Conservation (phyloP, 306 rosid species). For the Ammopiptanthus mongolicus region DNA sequence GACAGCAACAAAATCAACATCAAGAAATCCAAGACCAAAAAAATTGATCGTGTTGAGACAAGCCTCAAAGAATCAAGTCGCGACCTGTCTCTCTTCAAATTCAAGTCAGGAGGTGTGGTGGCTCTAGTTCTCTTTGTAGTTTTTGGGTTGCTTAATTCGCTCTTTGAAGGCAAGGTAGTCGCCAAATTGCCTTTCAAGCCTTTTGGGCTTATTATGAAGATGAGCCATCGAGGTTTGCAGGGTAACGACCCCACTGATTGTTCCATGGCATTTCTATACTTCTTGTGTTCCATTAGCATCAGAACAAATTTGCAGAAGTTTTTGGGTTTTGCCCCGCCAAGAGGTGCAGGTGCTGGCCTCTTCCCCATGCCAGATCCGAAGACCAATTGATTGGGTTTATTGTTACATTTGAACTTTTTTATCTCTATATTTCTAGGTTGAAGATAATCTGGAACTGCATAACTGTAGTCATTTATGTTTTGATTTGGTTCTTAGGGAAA, state of each 20-base stretch:
- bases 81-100: conserved; percentile 89
- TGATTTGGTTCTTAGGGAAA: conserved; percentile 23
- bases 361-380: conserved; percentile 98
- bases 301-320: conserved; percentile 94
- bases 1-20: conserved; percentile 54
- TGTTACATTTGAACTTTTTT: neutral
- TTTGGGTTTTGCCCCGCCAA: conserved; percentile 89
- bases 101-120: conserved; percentile 96
- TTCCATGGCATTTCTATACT: conserved; percentile 93
- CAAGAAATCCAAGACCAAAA: conserved; percentile 89
- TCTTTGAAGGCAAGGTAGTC: conserved; percentile 86
- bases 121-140: conserved; percentile 97
- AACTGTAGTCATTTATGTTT: conserved; percentile 11
- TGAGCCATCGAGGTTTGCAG: conserved; percentile 93
- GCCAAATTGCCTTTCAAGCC: conserved; percentile 87
- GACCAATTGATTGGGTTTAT: conserved; percentile 53
- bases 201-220: conserved; percentile 79
- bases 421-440: conserved; percentile 9
- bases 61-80: conserved; percentile 95
- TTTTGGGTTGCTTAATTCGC: conserved; percentile 82
- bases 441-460: conserved; percentile 28
- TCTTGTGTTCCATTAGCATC: conserved; percentile 91
- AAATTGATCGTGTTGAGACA: conserved; percentile 96
- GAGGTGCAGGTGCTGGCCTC: conserved; percentile 79
- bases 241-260: conserved; percentile 90